Evolutionary conservation across 495 filamentous ascomycete species (phyloP).

Genomic region (Xylaria telfairii): DNA sequence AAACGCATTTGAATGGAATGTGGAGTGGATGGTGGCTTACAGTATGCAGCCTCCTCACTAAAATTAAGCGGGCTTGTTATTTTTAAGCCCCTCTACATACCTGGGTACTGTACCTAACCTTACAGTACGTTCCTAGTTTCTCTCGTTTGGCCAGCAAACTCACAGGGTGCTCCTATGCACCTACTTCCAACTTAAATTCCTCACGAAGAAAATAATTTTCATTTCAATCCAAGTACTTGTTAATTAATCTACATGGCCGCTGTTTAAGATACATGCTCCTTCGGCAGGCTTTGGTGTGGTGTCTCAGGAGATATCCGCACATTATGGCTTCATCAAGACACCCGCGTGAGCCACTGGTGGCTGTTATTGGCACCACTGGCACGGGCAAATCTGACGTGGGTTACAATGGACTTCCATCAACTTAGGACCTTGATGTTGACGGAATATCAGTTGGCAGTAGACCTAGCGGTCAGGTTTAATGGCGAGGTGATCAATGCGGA

Average conservation of each 20-base stretch:
- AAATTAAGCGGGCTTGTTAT: too few species aligned
- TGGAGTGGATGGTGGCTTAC: too few species aligned
- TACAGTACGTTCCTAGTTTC: too few species aligned
- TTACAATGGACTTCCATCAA: slow-evolving; percentile 11
- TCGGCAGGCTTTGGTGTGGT: neutral
- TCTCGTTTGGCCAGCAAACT: neutral
- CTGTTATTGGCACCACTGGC: slow-evolving; percentile 89
- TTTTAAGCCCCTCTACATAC: neutral
- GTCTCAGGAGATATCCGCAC: slow-evolving; percentile 14
- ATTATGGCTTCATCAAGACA: slow-evolving; percentile 22
- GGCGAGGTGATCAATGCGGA: slow-evolving; percentile 98
- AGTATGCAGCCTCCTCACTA: too few species aligned
- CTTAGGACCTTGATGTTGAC: slow-evolving; percentile 1
- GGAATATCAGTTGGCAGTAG: slow-evolving; percentile 80
- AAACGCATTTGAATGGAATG: too few species aligned
- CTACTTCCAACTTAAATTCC: neutral
- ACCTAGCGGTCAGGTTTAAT: slow-evolving; percentile 80
- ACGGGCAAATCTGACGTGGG: slow-evolving; percentile 97
- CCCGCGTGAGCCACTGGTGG: slow-evolving; percentile 68
- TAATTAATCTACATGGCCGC: neutral
- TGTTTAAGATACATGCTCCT: slow-evolving; percentile 4
- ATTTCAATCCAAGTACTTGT: neutral
- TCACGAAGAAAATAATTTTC: neutral
- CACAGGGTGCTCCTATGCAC: neutral
- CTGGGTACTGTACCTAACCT: too few species aligned